Evolutionary conservation across 2,329 filamentous ascomycete genomes (phyloP).

Genomic region (Sphaceloma murrayae): DNA sequence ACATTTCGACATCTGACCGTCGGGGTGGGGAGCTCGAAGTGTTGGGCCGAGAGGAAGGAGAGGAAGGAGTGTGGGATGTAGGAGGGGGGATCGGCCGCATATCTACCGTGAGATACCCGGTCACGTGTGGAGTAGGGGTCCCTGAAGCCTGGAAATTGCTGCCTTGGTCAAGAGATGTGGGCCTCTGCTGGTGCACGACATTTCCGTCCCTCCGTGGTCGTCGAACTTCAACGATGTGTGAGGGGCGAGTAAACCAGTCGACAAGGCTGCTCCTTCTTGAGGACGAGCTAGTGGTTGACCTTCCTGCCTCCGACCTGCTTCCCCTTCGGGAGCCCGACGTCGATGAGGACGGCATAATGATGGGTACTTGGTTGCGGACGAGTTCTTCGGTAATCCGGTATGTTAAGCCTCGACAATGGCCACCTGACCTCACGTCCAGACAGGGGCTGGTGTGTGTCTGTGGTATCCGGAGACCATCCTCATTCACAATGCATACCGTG

Average conservation of each 20-base stretch:
- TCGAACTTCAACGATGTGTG: conserved; percentile 1
- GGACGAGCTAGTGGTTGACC: conserved; percentile 4
- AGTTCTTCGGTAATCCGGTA: conserved; percentile 3
- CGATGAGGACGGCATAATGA: conserved; percentile 1
- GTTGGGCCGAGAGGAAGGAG: neutral
- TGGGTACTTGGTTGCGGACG: conserved; percentile 1
- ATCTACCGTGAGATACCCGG: neutral
- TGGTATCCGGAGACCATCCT: conserved; percentile 9
- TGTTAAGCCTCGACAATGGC: conserved; percentile 5
- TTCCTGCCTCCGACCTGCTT: conserved; percentile 8
- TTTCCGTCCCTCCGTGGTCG: neutral
- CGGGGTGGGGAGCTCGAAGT: neutral
- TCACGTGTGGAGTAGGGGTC: neutral
- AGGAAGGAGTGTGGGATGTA: conserved; percentile 1
- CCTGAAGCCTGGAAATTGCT: conserved; percentile 1
- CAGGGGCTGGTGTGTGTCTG: conserved; percentile 1
- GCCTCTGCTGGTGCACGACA: conserved; percentile 2
- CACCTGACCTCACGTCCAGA: neutral
- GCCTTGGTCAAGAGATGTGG: conserved; percentile 8
- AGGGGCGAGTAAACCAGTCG: conserved; percentile 2
- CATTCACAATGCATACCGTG: conserved; percentile 1
- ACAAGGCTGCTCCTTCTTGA: conserved; percentile 9
- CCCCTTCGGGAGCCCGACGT: conserved; percentile 9
- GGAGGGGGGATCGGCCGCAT: neutral
- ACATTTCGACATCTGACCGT: neutral